Conservation (phyloP, 2,329 filamentous ascomycete genomes). For the Alternaria longipes region DNA sequence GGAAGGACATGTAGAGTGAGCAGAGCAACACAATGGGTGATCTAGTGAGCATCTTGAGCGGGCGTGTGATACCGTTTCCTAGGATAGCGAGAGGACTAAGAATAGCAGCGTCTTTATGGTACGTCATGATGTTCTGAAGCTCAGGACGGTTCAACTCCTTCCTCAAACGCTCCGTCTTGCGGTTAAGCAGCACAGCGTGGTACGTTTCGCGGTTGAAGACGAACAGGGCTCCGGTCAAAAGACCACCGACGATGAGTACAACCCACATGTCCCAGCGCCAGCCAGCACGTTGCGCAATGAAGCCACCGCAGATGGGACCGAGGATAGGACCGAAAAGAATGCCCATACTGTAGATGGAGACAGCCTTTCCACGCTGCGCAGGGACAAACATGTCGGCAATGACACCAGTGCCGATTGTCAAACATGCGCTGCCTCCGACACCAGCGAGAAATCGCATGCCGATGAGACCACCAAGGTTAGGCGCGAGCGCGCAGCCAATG, state of each 20-base stretch:
- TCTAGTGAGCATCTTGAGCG: constrained; percentile 44
- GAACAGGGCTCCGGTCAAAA: constrained; percentile 43
- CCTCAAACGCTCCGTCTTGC: constrained; percentile 64
- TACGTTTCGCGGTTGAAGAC: constrained; percentile 60
- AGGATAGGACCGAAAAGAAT: constrained; percentile 47
- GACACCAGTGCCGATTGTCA: constrained; percentile 50
- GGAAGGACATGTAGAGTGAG: constrained; percentile 46
- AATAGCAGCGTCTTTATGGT: constrained; percentile 28
- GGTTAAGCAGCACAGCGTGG: constrained; percentile 59
- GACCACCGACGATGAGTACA: constrained; percentile 36
- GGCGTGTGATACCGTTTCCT: constrained; percentile 47
- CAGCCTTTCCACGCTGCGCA: constrained; percentile 45
- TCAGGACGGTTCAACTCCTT: constrained; percentile 58
- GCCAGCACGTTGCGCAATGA: constrained; percentile 31
- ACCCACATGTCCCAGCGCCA: constrained; percentile 52
- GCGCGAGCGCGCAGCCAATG: constrained; percentile 53
- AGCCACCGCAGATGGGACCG: constrained; percentile 48
- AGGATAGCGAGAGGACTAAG: constrained; percentile 31
- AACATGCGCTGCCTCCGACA: constrained; percentile 38
- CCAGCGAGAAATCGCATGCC: constrained; percentile 33
- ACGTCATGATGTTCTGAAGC: constrained; percentile 55
- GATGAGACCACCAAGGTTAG: constrained; percentile 47
- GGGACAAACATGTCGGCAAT: constrained; percentile 48
- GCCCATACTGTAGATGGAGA: constrained; percentile 43
- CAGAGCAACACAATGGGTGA: constrained; percentile 48